Evolutionary conservation across 495 filamentous ascomycete genomes (phyloP), one percentile per base, ranked within the genome.

Genomic region (Hypoxylon trugodes): DNA sequence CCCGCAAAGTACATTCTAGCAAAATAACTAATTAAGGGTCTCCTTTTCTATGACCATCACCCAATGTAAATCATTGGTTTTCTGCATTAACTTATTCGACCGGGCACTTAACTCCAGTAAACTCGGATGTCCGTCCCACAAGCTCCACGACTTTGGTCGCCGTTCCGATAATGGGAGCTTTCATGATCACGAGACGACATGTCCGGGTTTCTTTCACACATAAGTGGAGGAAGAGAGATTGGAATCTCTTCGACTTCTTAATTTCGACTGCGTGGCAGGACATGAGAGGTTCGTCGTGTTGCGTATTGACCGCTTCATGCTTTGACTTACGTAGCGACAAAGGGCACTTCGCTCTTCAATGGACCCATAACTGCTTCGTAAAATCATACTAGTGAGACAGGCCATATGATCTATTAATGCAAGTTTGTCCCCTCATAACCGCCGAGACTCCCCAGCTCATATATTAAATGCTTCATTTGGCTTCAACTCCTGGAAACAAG

Each of bases 131-230:
- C 58, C 58, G 52, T 61, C 46, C 56, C 46, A 60, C 43, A 50
- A 16, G 57, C 59, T 67, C 64, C 64, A n/a, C n/a, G n/a, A n/a
- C n/a, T n/a, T n/a, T n/a, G n/a, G n/a, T n/a, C n/a, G n/a, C n/a
- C n/a, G n/a, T n/a, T n/a, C 58, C 40, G 58, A 54, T 47, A 45
- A 52, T 67, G 64, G 58, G 62, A 58, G 53, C 58, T 48, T 35
- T 61, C 37, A 19, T 53, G 46, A 59, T 67, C 64, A 67, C 58
- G 64, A 53, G 64, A 67, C 32, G 33, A 41, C 30, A n/a, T 38
- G 48, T 53, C 16, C 47, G 26, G 37, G 26, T 32, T 48, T 40
- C 26, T 49, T 18, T 42, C 47, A 37, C 41, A 24, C 40, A 10
- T 42, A 52, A 50, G 61, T 64, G 53, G 52, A 52, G 52, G 52